These are phyloP conservation scores for Fomitopsis serialis DNA, from an alignment of 768 basidiomycete genomes.

Conservation along the genomic window DNA sequence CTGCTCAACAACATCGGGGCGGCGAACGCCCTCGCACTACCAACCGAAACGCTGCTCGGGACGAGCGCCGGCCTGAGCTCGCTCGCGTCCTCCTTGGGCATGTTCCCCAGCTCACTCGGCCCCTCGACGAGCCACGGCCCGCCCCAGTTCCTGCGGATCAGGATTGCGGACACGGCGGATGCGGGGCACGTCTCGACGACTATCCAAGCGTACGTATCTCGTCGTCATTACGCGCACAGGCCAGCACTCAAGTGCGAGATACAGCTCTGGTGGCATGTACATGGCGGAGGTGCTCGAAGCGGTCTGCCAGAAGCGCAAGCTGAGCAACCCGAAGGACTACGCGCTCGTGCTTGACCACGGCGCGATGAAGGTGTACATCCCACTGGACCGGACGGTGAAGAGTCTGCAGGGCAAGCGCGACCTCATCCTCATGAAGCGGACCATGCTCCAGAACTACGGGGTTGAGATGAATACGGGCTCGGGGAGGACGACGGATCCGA, in stretches of 20 bases:
- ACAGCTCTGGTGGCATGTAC: conserved; percentile 87
- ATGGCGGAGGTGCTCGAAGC: conserved; percentile 93
- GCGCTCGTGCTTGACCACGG: conserved; percentile 60
- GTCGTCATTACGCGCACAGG: not conserved
- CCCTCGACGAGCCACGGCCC: conserved; percentile 71
- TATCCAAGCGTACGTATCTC: conserved; percentile 72
- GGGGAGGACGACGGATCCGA: conserved; percentile 82
- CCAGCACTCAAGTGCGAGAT: not conserved
- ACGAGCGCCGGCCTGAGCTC: conserved; percentile 34
- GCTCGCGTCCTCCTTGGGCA: conserved; percentile 22
- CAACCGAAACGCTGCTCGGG: conserved; percentile 33
- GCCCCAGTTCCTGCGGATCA: conserved; percentile 76
- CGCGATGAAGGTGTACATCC: conserved; percentile 71
- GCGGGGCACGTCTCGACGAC: conserved; percentile 85
- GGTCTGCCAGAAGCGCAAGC: conserved; percentile 65
- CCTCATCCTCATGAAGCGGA: conserved; percentile 73
- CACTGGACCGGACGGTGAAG: conserved; percentile 94
- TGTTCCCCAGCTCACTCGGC: conserved; percentile 63
- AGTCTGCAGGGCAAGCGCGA: conserved; percentile 86
- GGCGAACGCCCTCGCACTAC: conserved; percentile 31
- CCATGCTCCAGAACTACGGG: conserved; percentile 68
- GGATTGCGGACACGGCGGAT: conserved; percentile 77
- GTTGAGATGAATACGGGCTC: conserved; percentile 62
- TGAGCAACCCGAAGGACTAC: conserved; percentile 72
- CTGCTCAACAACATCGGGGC: conserved; percentile 28